phyloP scores from a whole-genome alignment of 345 rosid species.

The Lepidium didymum region DNA sequence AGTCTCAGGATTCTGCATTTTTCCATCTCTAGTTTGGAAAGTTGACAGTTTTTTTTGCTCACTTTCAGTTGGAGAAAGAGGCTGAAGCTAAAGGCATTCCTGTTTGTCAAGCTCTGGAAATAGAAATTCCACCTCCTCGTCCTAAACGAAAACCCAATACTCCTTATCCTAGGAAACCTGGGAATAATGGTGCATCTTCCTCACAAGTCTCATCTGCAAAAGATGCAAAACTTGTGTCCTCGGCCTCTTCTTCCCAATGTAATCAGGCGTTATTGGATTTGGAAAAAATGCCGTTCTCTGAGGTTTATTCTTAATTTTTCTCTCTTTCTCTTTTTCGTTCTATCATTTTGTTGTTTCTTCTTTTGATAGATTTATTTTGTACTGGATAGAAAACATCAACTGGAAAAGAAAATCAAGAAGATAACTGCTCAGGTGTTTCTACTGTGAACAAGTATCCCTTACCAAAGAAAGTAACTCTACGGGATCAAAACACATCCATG shows the following conservation, averaged over 20 bases:
- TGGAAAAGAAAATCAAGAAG: constrained; percentile 53
- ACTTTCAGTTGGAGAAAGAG: constrained; percentile 85
- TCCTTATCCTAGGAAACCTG: constrained; percentile 89
- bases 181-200: constrained; percentile 31
- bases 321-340: constrained; percentile 2
- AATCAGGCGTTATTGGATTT: constrained; percentile 45
- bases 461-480: constrained; percentile 27
- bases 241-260: constrained; percentile 41
- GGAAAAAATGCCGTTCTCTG: constrained; percentile 54
- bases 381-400: constrained; percentile 41
- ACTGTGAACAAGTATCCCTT: constrained; percentile 40
- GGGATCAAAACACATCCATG: constrained; percentile 43
- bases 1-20: constrained; percentile 19
- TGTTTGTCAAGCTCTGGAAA: constrained; percentile 66
- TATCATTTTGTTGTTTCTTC: background rate
- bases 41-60: background rate
- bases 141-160: constrained; percentile 90
- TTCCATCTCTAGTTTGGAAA: background rate
- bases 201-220: constrained; percentile 35
- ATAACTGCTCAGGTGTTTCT: constrained; percentile 60
- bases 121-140: constrained; percentile 97
- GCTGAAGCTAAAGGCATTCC: constrained; percentile 86
- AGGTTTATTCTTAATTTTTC: constrained; percentile 35
- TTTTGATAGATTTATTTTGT: constrained; percentile 4
- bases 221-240: constrained; percentile 43